Evolutionary conservation across 495 filamentous ascomycete genomes (phyloP).

Genomic region (Podospora tetraspora): DNA sequence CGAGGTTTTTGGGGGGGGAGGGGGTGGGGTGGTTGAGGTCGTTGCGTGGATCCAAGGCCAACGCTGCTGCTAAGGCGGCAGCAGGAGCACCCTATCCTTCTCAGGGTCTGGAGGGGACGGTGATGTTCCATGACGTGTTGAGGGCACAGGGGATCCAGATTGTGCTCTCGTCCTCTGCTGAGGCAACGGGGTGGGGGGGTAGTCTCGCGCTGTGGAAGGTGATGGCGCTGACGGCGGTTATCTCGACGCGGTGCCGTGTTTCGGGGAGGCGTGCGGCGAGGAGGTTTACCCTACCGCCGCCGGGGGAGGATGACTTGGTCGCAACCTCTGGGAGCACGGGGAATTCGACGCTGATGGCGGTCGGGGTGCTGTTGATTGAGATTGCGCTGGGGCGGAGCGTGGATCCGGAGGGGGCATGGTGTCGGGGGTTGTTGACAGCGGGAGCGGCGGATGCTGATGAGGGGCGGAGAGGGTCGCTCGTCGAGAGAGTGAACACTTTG

Average conservation of each 20-base stretch:
- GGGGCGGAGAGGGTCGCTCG: not conserved
- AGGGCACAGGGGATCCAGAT: too few species aligned
- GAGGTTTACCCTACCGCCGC: not conserved
- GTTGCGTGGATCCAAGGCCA: too few species aligned
- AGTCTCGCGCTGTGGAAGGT: not conserved
- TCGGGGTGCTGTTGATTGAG: not conserved
- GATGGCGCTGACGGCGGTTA: not conserved
- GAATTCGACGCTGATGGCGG: not conserved
- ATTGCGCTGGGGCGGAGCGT: not conserved
- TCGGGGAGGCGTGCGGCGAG: not conserved
- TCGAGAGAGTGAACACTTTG: not conserved
- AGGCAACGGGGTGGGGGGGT: too few species aligned
- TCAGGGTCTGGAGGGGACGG: too few species aligned
- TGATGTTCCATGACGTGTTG: too few species aligned
- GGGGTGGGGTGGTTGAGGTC: too few species aligned
- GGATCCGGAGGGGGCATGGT: not conserved
- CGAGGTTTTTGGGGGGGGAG: too few species aligned
- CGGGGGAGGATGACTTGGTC: not conserved
- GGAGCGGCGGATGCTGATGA: not conserved
- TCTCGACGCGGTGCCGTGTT: not conserved
- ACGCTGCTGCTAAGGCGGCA: too few species aligned
- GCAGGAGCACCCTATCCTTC: too few species aligned
- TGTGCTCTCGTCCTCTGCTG: not conserved
- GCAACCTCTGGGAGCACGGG: not conserved
- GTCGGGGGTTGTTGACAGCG: not conserved